Conservation (phyloP, 768 basidiomycete genomes). For the Termitomyces sp. region DNA sequence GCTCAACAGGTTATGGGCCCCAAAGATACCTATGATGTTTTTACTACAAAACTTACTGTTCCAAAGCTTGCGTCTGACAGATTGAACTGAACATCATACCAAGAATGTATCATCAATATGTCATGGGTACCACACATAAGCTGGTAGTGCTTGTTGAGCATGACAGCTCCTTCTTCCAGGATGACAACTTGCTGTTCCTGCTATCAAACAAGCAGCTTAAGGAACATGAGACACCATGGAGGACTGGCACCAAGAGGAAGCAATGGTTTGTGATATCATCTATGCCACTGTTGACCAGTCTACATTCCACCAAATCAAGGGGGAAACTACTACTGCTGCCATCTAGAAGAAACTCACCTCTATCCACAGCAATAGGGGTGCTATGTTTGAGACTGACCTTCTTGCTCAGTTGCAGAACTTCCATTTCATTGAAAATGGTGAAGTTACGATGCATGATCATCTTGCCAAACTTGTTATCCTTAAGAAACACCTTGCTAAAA, state of each 20-base stretch:
- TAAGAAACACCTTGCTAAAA: too few relatives aligned
- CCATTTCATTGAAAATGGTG: background rate
- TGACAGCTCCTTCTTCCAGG: too few relatives aligned
- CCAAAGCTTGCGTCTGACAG: too few relatives aligned
- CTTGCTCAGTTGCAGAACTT: background rate
- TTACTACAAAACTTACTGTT: background rate
- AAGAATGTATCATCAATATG: background rate
- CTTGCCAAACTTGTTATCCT: background rate
- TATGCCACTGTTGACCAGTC: background rate
- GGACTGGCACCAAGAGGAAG: background rate
- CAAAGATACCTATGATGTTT: background rate
- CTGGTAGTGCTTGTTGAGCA: too few relatives aligned
- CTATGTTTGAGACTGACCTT: background rate
- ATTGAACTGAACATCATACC: background rate
- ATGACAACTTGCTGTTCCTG: too few relatives aligned
- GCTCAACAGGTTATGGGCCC: background rate
- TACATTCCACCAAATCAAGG: slow-evolving; percentile 2
- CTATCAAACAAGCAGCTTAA: too few relatives aligned
- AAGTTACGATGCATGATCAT: background rate
- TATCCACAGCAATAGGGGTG: background rate
- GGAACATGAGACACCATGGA: background rate
- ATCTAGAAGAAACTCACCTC: background rate
- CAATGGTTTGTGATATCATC: background rate
- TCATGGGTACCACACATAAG: too few relatives aligned
- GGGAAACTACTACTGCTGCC: background rate